A percentile compares a stretch with the other conserved stretches of the same genome.
phyloP scores from a whole-genome alignment of 805 yeast genomes.

The Kluyveromyces dobzhanskii region DNA sequence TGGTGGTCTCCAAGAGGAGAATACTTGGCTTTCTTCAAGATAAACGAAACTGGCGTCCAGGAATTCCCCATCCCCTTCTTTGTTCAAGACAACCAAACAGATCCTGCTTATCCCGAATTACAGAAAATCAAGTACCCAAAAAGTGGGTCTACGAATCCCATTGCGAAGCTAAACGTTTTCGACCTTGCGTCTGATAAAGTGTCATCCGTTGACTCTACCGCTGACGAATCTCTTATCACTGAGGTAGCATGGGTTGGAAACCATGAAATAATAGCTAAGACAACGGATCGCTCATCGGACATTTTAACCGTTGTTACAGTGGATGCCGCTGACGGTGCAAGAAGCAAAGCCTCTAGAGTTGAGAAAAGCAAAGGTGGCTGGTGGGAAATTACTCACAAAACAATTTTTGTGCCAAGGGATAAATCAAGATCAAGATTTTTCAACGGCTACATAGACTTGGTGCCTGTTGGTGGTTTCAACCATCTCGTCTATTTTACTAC shows the following conservation, averaged over 20 bases:
- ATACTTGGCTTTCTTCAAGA: constrained; percentile 53
- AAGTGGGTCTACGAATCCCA: constrained; percentile 72
- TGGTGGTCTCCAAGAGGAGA: constrained; percentile 85
- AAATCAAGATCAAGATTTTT: constrained; percentile 31
- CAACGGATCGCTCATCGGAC: constrained; percentile 62
- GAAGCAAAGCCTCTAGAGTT: constrained; percentile 38
- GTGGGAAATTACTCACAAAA: constrained; percentile 70
- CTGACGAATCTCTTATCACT: constrained; percentile 43
- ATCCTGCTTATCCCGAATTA: constrained; percentile 52
- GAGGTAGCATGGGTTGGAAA: constrained; percentile 68
- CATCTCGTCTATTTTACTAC: constrained; percentile 86
- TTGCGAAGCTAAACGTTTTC: constrained; percentile 45
- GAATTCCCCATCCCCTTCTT: constrained; percentile 69
- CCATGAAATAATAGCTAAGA: constrained; percentile 41
- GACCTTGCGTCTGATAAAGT: constrained; percentile 26
- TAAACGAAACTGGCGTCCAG: constrained; percentile 69
- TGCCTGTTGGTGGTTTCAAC: constrained; percentile 50
- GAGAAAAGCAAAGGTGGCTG: constrained; percentile 51
- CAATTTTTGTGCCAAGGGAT: constrained; percentile 49
- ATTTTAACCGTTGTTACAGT: constrained; percentile 48
- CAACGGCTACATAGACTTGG: constrained; percentile 78
- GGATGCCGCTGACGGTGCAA: constrained; percentile 32
- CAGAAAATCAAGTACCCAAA: constrained; percentile 70
- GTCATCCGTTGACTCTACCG: constrained; percentile 36
- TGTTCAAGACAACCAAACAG: constrained; percentile 40